These are phyloP conservation scores for Gossypium australe DNA, from an alignment of 345 rosid genomes.

Conservation along the genomic window DNA sequence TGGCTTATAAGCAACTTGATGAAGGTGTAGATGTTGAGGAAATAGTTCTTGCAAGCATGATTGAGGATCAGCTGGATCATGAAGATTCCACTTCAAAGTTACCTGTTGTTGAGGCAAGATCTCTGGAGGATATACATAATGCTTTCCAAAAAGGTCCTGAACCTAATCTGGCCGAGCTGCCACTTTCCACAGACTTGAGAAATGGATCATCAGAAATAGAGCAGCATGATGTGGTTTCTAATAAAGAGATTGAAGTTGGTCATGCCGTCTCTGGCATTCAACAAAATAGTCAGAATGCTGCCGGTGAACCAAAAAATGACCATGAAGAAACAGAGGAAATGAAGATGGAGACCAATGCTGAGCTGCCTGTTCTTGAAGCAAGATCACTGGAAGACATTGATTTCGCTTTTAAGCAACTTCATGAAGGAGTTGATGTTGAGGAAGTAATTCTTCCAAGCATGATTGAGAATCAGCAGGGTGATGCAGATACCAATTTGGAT, in stretches of 20 bases:
- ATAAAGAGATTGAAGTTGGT: background rate
- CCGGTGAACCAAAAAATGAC: background rate
- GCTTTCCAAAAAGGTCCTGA: constrained; percentile 32
- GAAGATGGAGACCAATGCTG: constrained; percentile 20
- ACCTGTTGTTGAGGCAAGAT: constrained; percentile 39
- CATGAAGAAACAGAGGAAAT: constrained; percentile 12
- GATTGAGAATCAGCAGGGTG: constrained; percentile 24
- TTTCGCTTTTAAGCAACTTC: constrained; percentile 52
- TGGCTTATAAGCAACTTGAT: constrained; percentile 53
- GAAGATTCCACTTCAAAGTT: constrained; percentile 23
- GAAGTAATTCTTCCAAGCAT: constrained; percentile 31
- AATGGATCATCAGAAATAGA: constrained; percentile 18
- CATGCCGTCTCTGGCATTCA: background rate
- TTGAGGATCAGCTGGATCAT: constrained; percentile 25
- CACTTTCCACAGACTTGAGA: constrained; percentile 18
- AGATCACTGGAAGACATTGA: constrained; percentile 49
- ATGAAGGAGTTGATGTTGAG: constrained; percentile 50
- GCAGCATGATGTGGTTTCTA: background rate
- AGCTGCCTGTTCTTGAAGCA: constrained; percentile 48
- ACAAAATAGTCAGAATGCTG: background rate
- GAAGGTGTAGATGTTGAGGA: constrained; percentile 55
- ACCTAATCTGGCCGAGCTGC: constrained; percentile 20
- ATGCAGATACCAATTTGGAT: constrained; percentile 17
- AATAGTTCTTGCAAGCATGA: constrained; percentile 24
- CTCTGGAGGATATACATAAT: constrained; percentile 34